Conservation (phyloP, 129 eudicot species). For the Cynara cardunculus region DNA sequence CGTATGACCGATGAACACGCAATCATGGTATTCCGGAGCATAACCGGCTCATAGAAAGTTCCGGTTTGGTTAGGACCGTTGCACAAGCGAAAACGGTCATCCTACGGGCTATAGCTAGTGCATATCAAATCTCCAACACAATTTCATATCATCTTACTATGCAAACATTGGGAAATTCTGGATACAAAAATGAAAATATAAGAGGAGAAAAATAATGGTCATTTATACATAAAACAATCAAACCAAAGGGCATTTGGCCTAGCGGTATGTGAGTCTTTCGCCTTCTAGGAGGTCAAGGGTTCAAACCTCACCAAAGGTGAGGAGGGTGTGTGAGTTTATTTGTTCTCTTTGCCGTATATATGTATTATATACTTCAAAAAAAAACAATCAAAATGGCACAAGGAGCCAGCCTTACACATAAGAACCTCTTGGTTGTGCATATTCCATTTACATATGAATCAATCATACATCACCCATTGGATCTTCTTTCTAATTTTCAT, state of each 20-base stretch:
- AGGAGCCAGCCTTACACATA: background rate
- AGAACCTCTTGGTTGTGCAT: background rate
- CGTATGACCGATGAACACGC: too few species aligned
- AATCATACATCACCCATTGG: background rate
- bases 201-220: background rate
- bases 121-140: background rate
- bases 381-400: background rate
- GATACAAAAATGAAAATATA: background rate
- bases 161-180: background rate
- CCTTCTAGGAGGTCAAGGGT: too few species aligned
- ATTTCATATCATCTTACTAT: background rate
- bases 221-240: too few species aligned
- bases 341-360: too few species aligned
- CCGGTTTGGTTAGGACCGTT: background rate
- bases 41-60: background rate
- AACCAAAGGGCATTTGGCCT: too few species aligned
- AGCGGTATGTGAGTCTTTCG: too few species aligned
- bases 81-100: background rate
- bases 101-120: background rate
- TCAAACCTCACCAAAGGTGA: too few species aligned
- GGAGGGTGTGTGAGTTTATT: too few species aligned
- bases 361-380: too few species aligned
- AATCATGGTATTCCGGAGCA: background rate
- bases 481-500: too few species aligned
- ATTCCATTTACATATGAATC: background rate